A percentile compares a stretch with the other conserved stretches of the same genome.
phyloP scores from a whole-genome alignment of 2,329 filamentous ascomycete species.

The Sarocladium kiliense region DNA sequence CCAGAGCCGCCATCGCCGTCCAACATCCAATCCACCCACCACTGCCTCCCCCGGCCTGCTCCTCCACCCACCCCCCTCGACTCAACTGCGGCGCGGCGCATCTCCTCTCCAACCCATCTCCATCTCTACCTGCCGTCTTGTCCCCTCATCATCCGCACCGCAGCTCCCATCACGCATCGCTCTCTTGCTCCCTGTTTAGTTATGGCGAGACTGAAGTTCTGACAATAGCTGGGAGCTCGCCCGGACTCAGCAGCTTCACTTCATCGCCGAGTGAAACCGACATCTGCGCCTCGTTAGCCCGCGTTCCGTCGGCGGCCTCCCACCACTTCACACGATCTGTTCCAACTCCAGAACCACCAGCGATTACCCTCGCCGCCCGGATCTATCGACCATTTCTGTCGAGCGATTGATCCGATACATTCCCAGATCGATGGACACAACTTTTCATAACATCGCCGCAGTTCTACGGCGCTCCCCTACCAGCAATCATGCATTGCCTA shows the following conservation, averaged over 20 bases:
- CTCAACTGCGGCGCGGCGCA: slow-evolving; percentile 2
- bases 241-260: slow-evolving; percentile 4
- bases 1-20: too few relatives aligned
- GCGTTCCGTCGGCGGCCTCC: slow-evolving; percentile 7
- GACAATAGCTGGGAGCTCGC: slow-evolving; percentile 5
- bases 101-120: not conserved
- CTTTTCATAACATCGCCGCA: not conserved
- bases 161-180: not conserved
- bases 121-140: not conserved
- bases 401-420: not conserved
- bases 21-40: not conserved
- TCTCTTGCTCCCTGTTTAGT: not conserved
- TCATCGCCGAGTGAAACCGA: not conserved
- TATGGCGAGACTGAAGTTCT: slow-evolving; percentile 8
- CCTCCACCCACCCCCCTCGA: not conserved
- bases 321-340: not conserved
- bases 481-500: not conserved
- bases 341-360: not conserved
- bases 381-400: not conserved
- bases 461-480: not conserved
- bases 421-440: not conserved
- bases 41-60: not conserved
- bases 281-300: not conserved
- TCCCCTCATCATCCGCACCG: not conserved
- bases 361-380: not conserved